Evolutionary conservation across 768 basidiomycete species (phyloP), one percentile per base, ranked within the genome.

Genomic region (Rhodotorula paludigena): DNA sequence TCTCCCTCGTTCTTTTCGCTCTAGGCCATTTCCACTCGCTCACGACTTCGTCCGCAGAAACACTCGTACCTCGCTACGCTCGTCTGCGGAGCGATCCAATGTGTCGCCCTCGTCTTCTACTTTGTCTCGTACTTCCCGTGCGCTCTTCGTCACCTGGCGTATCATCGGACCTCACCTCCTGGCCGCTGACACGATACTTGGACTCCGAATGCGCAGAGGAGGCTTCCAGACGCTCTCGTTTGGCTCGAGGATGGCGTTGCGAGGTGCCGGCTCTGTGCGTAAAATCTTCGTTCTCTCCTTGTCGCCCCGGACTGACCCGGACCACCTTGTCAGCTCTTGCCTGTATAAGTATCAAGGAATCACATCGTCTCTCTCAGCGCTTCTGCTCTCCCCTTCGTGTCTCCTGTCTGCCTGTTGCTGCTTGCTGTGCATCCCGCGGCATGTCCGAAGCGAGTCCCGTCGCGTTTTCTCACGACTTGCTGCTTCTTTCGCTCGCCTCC

Each of bases 91-190:
- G 83, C 86, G 42, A 82, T 96, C 7, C 92, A 92, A 78, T 85
- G 96, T 47, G 80, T 89, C 51, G 86, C 93, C 3, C 84, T 99
- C 25, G 81, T 96, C 21, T 83, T 88, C 21, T 99, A 99, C 76
- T 83, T 98, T 12, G 82, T 92, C 25, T 92, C 92, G 0, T 98
- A 97, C 80, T 98, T 99, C 80, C 96, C 96, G 28, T 92, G 90
- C 16, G 94, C n/a, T 78, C 60, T 45, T 10, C 60, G 6, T 33
- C 39, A 25, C 51, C n/a, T n/a, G 15, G 9, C n/a, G n/a, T 21
- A 30, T 32, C 9, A 8, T 32, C 25, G 36, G 6, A 2, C n/a
- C 41, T 12, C 35, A 30, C 41, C 8, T 32, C 18, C 16, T 39
- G 9, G 32, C 32, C 11, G 15, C 36, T 36, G 25, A 48, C n/a